These are phyloP conservation scores for Penicillium chermesinum DNA, from an alignment of 495 filamentous ascomycete genomes.

Conservation along the genomic window DNA sequence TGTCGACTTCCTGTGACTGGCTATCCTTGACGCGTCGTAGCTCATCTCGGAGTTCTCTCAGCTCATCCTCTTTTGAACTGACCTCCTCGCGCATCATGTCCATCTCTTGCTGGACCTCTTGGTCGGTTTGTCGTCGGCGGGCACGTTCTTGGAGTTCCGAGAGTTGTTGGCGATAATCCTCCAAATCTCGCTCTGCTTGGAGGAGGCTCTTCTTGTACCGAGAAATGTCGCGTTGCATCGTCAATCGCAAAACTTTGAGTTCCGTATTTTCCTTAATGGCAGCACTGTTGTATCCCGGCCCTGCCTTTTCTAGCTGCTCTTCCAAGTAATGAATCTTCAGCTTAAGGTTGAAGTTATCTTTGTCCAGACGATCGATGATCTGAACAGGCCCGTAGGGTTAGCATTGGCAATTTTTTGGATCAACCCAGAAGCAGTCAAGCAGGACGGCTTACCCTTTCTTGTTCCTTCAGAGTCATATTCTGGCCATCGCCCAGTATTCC, in stretches of 20 bases:
- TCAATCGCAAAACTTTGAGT: slow-evolving; percentile 83
- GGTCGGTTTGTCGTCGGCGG: slow-evolving; percentile 66
- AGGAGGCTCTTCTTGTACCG: slow-evolving; percentile 75
- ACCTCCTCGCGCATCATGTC: slow-evolving; percentile 55
- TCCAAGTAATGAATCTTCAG: slow-evolving; percentile 95
- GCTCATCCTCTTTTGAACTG: slow-evolving; percentile 49
- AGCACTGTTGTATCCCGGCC: slow-evolving; percentile 78
- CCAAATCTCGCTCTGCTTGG: slow-evolving; percentile 74
- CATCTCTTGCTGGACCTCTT: slow-evolving; percentile 56
- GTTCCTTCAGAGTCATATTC: slow-evolving; percentile 82
- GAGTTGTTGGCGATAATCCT: slow-evolving; percentile 71
- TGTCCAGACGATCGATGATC: slow-evolving; percentile 90
- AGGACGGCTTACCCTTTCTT: slow-evolving; percentile 65
- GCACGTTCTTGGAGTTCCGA: slow-evolving; percentile 72
- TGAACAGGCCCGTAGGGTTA: slow-evolving; percentile 34
- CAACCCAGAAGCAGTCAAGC: too few relatives aligned
- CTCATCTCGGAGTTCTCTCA: slow-evolving; percentile 43
- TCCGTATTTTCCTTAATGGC: slow-evolving; percentile 93
- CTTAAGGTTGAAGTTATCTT: slow-evolving; percentile 92
- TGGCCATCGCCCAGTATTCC: slow-evolving; percentile 67
- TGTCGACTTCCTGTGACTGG: slow-evolving; percentile 52
- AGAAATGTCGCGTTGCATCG: slow-evolving; percentile 78
- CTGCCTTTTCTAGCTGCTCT: slow-evolving; percentile 76
- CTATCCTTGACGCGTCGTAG: slow-evolving; percentile 41
- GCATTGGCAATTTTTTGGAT: too few relatives aligned